phyloP scores from a whole-genome alignment of 345 rosid species.

The Arabidopsis arenosa region DNA sequence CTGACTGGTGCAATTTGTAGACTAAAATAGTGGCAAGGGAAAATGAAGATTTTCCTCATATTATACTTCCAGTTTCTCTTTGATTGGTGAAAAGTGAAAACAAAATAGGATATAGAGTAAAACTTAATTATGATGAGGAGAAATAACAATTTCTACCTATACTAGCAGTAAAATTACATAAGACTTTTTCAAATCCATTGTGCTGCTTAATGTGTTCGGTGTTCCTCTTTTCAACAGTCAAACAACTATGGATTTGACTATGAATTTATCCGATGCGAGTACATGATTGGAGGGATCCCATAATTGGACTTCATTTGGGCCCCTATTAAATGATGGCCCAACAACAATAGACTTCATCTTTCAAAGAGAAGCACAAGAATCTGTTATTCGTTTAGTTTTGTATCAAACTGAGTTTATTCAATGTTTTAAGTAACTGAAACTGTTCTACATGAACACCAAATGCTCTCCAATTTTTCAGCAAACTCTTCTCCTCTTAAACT shows the following conservation, averaged over 20 bases:
- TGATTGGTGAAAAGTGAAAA: no score
- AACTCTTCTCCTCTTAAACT: constrained; percentile 36
- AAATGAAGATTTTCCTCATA: background rate
- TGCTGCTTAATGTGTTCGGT: background rate
- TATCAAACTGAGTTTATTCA: background rate
- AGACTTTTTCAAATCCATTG: background rate
- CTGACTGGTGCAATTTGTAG: background rate
- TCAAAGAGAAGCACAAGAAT: background rate
- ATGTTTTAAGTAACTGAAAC: background rate
- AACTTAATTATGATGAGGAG: background rate
- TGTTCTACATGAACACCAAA: constrained; percentile 38
- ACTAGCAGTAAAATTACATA: background rate
- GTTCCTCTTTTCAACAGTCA: no score
- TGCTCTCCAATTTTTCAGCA: constrained; percentile 26
- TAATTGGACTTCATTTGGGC: background rate
- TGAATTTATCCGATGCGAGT: no score
- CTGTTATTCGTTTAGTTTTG: background rate
- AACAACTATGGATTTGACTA: no score
- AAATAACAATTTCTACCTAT: background rate
- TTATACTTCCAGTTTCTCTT: background rate
- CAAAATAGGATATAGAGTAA: background rate
- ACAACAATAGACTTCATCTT: background rate
- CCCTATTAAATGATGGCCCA: background rate
- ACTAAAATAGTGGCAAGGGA: background rate
- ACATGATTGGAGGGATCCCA: no score